Base-by-base conservation (phyloP, 345 rosid genomes). In the Excoecaria agallocha region DNA sequence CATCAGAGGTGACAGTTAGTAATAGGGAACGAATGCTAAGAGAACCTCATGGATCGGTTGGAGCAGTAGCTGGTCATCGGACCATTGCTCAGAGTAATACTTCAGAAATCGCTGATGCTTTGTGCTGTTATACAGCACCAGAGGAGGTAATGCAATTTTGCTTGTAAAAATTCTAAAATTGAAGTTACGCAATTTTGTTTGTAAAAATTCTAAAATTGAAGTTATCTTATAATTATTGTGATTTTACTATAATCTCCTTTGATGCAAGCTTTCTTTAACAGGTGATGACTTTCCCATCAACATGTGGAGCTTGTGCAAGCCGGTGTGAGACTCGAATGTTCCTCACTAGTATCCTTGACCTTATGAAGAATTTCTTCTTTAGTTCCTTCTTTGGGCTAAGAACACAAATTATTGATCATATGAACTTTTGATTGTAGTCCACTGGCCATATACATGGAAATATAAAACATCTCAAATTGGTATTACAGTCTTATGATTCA, bases 61-160 rank as follows among this genome's bases (percentile, higher is more conserved):
- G 98, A 81, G 95, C 98, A 68, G 84, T 78, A 58, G 91, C 89
- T 66, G 92, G 96, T 70, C 98, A 91, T 59, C 88, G 90, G 46
- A 93, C 94, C 17, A 92, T 94, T 83, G 97, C 96, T 61, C 98
- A 91, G 77, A 91, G 93, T 80, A 91, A 86, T 72, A 89, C 84
- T 84, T 85, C 90, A 55, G 96, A 89, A 68, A 88, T 94, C 59
- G 85, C 96, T 0, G 98, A 92, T 24, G 86, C 90, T 80, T 82
- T 92, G 74, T 92, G 85, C 70, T 85, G 88, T 45, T 94, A 94
- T 83, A 48, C 88, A 75, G 90, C 98, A 20, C 98, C 98, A 16
- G 98, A 94, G 84, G 98, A 92, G 87, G 98, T 89, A 76, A 64
- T 74, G 50, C 25, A 50, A 37, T 48, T 37, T 19, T 1, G 6